Conservation (phyloP, 2,329 filamentous ascomycete species). For the Microdochium nivale region DNA sequence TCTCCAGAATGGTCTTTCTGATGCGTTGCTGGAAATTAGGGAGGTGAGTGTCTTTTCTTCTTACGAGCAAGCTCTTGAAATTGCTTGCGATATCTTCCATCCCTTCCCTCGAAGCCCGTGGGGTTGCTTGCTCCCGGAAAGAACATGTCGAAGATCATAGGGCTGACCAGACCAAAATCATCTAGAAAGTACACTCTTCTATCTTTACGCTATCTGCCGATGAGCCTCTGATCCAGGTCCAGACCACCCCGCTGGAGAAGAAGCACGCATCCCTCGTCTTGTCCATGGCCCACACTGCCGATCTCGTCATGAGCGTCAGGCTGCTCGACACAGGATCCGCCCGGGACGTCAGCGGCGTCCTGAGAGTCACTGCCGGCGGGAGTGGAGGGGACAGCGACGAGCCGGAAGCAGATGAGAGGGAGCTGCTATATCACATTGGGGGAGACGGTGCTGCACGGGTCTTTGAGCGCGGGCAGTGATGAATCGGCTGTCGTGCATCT, state of each 20-base stretch:
- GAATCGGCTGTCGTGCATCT: no score
- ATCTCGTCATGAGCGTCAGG: constrained; percentile 62
- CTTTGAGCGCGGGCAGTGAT: constrained; percentile 69
- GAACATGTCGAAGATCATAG: not conserved
- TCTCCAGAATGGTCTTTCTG: constrained; percentile 8
- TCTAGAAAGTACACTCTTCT: constrained; percentile 57
- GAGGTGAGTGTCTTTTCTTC: constrained; percentile 41
- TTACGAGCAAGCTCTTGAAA: not conserved
- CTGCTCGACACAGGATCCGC: constrained; percentile 82
- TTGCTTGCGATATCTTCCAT: not conserved
- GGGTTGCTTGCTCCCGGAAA: no score
- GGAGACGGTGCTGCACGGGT: constrained; percentile 73
- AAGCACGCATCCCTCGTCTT: constrained; percentile 65
- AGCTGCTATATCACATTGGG: constrained; percentile 74
- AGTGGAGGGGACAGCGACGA: constrained; percentile 32
- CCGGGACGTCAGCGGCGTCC: constrained; percentile 80
- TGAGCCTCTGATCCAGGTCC: constrained; percentile 55
- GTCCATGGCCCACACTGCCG: constrained; percentile 65
- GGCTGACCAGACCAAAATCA: constrained; percentile 4
- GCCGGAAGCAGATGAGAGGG: constrained; percentile 44
- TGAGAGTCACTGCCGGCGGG: constrained; percentile 52
- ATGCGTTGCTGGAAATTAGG: constrained; percentile 49
- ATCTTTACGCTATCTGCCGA: constrained; percentile 66
- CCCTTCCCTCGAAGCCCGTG: no score
- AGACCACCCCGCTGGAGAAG: constrained; percentile 57